Percentiles rank a stretch among this genome's conserved stretches.
These are phyloP conservation scores for Apiotrichum mycotoxinovorans DNA, from an alignment of 1,284 basidiomycete species.

Conservation along the genomic window DNA sequence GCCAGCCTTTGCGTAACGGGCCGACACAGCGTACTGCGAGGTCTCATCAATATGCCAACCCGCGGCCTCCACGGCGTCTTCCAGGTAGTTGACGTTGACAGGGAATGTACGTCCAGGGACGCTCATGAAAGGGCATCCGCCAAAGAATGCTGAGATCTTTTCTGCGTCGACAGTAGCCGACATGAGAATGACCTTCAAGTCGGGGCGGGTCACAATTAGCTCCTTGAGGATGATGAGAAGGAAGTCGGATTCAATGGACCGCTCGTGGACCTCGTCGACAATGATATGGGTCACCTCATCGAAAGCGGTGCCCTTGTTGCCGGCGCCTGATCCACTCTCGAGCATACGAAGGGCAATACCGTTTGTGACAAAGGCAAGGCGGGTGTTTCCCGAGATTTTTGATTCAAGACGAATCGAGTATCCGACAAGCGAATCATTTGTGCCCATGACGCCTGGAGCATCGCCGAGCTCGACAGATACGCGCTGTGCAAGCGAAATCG, in stretches of 20 bases:
- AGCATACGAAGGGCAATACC: constrained; percentile 97
- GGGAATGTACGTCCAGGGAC: constrained; percentile 98
- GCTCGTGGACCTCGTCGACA: constrained; percentile 66
- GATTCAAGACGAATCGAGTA: constrained; percentile 94
- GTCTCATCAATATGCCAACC: constrained; percentile 79
- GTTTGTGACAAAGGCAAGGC: constrained; percentile 82
- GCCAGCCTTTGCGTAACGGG: constrained; percentile 51
- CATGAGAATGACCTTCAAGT: constrained; percentile 94
- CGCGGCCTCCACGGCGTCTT: constrained; percentile 86
- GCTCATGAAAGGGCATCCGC: constrained; percentile 77
- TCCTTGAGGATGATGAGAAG: constrained; percentile 91
- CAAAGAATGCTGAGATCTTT: constrained; percentile 91
- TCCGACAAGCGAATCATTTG: constrained; percentile 76
- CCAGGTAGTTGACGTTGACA: constrained; percentile 80
- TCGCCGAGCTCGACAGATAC: constrained; percentile 95
- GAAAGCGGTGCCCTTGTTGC: constrained; percentile 71
- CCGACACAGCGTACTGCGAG: constrained; percentile 73
- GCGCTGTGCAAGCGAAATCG: constrained; percentile 92
- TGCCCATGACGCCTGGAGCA: constrained; percentile 72
- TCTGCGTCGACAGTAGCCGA: constrained; percentile 94
- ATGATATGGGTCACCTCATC: constrained; percentile 74
- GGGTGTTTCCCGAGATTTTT: constrained; percentile 74
- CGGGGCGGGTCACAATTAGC: constrained; percentile 70
- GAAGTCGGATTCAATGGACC: constrained; percentile 97
- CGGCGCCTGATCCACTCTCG: constrained; percentile 61